Base-by-base conservation (phyloP, 2,329 filamentous ascomycete species). In the Fusarium sp. region DNA sequence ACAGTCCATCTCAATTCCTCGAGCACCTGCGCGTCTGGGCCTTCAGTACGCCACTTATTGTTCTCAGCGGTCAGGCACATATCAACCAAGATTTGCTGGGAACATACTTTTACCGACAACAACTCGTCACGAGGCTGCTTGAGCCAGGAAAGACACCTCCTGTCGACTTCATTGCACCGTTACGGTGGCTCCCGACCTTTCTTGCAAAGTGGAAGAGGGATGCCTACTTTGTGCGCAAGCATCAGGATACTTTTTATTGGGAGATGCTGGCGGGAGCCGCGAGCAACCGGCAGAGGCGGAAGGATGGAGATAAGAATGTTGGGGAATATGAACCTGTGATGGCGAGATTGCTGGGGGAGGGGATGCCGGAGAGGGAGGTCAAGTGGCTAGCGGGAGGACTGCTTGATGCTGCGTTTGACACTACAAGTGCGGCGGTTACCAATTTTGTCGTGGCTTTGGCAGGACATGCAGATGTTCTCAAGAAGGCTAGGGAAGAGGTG, bases 331-430 rank as follows among this genome's bases (percentile, higher is more conserved):
- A 59, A 45, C 40, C 60, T 20, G 63, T 77, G 4, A 69, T 75
- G 73, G 68, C 61, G 40, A 69, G 74, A 33, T 29, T 74, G 14
- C 50, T 77, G 29, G 74, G 70, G 7, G 74, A 79, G 29, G 70
- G 68, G 1, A 72, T 71, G 65, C n/a, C 57, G 2, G 74, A 76
- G 6, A 66, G 65, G 13, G 75, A 79, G 63, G 31, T 77, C 13
- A 73, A 71, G 33, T 79, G 73, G 66, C 38, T 79, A 1, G 68
- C 66, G 0, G 77, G 68, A 3, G 64, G 61, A 3, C 27, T 79
- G 5, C 66, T 80, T 56, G 78, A 79, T 36, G 78, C 76, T 25
- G 76, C 76, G 5, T 78, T 77, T 11, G 78, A 80, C 25, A 79
- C 78, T 9, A 70, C 74, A 10, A 76, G 71, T 14, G 71, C 74